Evolutionary conservation across 2,329 filamentous ascomycete species (phyloP).

Genomic region (Talaromyces sp.): DNA sequence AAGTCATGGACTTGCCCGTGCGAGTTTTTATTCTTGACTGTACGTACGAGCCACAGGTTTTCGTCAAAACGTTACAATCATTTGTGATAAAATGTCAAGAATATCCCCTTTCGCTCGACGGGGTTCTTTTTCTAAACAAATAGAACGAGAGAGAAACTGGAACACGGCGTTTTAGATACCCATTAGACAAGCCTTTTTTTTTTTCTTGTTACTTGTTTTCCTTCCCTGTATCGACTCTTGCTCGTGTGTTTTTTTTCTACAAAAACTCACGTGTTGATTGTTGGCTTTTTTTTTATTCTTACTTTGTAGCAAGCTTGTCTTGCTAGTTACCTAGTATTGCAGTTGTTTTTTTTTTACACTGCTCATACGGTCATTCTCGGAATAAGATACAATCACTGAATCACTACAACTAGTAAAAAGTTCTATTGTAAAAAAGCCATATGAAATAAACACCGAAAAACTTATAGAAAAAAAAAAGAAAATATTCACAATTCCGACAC

Average conservation of each 20-base stretch:
- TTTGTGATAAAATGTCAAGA: background rate
- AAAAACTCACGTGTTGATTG: background rate
- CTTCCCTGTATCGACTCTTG: slow-evolving; percentile 13
- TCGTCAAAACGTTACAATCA: background rate
- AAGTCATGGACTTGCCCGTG: slow-evolving; percentile 21
- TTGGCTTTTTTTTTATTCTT: background rate
- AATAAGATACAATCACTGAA: background rate
- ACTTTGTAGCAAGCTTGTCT: background rate
- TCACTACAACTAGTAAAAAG: background rate
- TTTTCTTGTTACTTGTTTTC: background rate
- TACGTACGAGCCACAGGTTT: slow-evolving; percentile 12
- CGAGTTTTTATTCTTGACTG: slow-evolving; percentile 12
- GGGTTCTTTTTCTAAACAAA: slow-evolving; percentile 15
- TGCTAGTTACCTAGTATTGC: slow-evolving; percentile 3
- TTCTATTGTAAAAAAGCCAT: background rate
- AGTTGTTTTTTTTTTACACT: background rate
- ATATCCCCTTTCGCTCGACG: slow-evolving; percentile 16
- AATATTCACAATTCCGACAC: background rate
- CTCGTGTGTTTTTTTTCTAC: slow-evolving; percentile 7
- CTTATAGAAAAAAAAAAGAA: background rate
- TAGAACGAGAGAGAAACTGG: slow-evolving; percentile 32
- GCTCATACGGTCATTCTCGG: background rate
- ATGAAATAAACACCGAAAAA: background rate
- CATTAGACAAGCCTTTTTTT: slow-evolving; percentile 14
- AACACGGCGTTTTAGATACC: slow-evolving; percentile 43